These are phyloP conservation scores for Podaxis sp. DNA, from an alignment of 768 basidiomycete genomes.

Conservation along the genomic window DNA sequence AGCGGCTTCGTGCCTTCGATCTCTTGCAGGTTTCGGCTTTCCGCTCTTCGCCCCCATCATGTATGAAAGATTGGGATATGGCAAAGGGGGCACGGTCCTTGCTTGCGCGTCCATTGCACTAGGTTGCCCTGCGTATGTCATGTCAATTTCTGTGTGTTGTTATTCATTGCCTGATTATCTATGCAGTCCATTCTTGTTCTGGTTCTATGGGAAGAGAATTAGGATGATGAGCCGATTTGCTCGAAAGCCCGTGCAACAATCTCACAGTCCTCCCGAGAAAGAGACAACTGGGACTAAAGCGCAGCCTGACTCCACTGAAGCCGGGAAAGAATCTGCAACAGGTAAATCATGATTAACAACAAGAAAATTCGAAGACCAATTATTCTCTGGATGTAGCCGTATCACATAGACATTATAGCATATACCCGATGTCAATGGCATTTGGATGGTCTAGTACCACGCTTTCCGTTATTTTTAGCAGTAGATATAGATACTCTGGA, in stretches of 20 bases:
- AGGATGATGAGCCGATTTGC: constrained; percentile 49
- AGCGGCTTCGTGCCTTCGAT: constrained; percentile 61
- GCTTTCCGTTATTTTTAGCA: not conserved
- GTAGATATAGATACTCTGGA: not conserved
- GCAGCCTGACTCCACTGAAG: not conserved
- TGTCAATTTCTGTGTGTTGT: not conserved
- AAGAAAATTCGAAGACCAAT: not conserved
- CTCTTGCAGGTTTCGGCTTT: constrained; percentile 71
- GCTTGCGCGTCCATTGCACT: constrained; percentile 56
- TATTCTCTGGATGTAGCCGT: not conserved
- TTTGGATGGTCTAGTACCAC: not conserved
- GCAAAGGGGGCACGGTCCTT: constrained; percentile 67
- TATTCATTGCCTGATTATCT: not conserved
- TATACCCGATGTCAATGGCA: not conserved
- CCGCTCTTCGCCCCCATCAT: constrained; percentile 77
- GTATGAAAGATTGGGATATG: constrained; percentile 65
- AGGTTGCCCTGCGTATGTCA: constrained; percentile 57
- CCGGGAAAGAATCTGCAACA: not conserved
- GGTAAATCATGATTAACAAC: not conserved
- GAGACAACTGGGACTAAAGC: not conserved
- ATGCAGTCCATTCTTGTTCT: constrained; percentile 35
- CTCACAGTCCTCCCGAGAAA: not conserved
- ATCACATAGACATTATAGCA: not conserved
- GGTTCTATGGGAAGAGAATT: constrained; percentile 40
- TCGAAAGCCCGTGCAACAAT: constrained; percentile 18